phyloP scores from a whole-genome alignment of 208 protist species.

The Leishmania gerbilli region DNA sequence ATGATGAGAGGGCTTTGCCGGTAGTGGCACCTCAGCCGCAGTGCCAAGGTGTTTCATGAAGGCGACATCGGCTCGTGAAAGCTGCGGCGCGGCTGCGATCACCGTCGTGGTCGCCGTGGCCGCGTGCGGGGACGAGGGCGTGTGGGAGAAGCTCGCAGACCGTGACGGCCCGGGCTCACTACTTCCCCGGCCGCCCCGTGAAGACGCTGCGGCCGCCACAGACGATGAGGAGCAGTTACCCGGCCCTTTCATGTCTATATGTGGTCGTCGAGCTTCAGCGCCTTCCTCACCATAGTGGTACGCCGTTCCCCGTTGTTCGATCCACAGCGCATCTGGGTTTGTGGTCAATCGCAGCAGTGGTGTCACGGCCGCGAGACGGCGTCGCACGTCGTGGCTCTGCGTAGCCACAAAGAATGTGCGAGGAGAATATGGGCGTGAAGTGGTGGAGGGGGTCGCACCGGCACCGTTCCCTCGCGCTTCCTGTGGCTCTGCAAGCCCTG shows the following conservation, averaged over 20 bases:
- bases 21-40: slow-evolving; percentile 14
- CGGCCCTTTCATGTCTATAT: background rate
- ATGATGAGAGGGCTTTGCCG: background rate
- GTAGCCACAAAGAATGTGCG: slow-evolving; percentile 67
- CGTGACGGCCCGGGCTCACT: background rate
- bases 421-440: slow-evolving; percentile 9
- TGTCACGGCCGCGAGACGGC: slow-evolving; percentile 40
- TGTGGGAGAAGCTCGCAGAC: background rate
- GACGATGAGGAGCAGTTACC: background rate
- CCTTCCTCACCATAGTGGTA: slow-evolving; percentile 41
- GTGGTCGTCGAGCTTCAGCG: background rate
- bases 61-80: slow-evolving; percentile 55
- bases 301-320: slow-evolving; percentile 60
- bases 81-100: slow-evolving; percentile 24
- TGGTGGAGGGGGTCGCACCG: background rate
- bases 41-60: slow-evolving; percentile 55
- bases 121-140: background rate
- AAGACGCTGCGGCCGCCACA: background rate
- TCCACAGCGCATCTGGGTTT: slow-evolving; percentile 65
- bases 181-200: background rate
- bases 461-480: background rate
- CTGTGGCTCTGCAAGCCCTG: background rate
- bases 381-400: slow-evolving; percentile 79
- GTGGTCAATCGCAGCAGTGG: slow-evolving; percentile 68
- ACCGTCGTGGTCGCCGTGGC: slow-evolving; percentile 14